Evolutionary conservation across 345 rosid species (phyloP).

Genomic region (Citrus inodora): DNA sequence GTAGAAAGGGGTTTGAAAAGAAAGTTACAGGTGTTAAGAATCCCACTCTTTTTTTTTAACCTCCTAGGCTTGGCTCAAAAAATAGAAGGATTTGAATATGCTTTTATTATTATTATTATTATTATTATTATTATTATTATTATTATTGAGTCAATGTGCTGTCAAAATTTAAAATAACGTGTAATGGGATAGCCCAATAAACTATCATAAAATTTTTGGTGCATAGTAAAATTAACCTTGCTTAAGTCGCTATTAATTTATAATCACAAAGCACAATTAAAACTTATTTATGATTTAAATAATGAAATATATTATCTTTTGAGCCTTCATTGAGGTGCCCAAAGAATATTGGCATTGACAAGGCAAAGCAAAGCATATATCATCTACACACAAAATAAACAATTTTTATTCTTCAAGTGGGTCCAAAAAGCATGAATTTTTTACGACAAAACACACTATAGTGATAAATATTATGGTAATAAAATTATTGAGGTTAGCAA

Average conservation of each 20-base stretch:
- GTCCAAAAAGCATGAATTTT: neutral
- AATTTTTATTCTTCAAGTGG: neutral
- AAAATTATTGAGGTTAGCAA: conserved; percentile 9
- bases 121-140: no score
- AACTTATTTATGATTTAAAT: neutral
- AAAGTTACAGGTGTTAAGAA: no score
- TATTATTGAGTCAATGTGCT: no score
- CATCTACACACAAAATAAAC: conserved; percentile 5
- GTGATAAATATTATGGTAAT: neutral
- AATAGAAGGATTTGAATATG: neutral
- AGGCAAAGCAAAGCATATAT: conserved; percentile 14
- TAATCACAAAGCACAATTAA: neutral
- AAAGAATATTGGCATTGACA: conserved; percentile 12
- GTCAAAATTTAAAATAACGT: no score
- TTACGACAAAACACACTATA: neutral
- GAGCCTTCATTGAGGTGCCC: neutral
- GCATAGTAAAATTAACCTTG: neutral
- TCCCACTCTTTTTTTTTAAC: no score
- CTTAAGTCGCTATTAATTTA: conserved; percentile 8
- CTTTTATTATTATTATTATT: no score
- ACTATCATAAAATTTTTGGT: neutral
- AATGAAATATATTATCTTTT: conserved; percentile 8
- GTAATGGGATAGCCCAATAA: neutral
- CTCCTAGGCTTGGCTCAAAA: no score
- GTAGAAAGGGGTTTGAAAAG: no score